A percentile compares a stretch with the other conserved stretches of the same genome.
phyloP scores from a whole-genome alignment of 768 basidiomycete species.

The Lactifluus hygrophoroides region DNA sequence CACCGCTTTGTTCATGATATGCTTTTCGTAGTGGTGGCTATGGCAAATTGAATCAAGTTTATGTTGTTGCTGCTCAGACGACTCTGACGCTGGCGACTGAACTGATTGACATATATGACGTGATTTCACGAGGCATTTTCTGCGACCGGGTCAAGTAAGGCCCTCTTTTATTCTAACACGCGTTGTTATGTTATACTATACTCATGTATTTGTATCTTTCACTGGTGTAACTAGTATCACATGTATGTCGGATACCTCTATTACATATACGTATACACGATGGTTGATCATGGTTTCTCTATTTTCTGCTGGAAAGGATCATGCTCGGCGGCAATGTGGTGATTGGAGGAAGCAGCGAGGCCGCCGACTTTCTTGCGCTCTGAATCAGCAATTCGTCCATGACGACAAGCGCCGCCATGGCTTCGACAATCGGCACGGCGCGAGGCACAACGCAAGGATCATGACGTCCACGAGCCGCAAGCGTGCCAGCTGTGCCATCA shows the following conservation, averaged over 20 bases:
- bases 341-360: constrained; percentile 71
- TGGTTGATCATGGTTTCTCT: background rate
- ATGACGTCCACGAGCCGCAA: constrained; percentile 90
- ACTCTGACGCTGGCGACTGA: constrained; percentile 45
- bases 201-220: constrained; percentile 12
- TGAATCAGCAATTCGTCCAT: constrained; percentile 93
- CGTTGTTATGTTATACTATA: constrained; percentile 1
- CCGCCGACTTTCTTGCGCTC: constrained; percentile 69
- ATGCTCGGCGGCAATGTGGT: constrained; percentile 90
- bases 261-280: background rate
- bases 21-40: constrained; percentile 67
- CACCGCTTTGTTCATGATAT: background rate
- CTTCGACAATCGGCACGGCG: constrained; percentile 95
- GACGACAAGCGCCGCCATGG: constrained; percentile 92
- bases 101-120: background rate
- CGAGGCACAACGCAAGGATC: constrained; percentile 97
- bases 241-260: constrained; percentile 10
- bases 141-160: background rate
- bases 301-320: constrained; percentile 34
- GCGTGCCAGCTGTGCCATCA: constrained; percentile 78
- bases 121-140: background rate
- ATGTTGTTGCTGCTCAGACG: constrained; percentile 48
- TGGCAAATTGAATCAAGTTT: constrained; percentile 60
- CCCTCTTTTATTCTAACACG: background rate
- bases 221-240: constrained; percentile 9